phyloP scores from a whole-genome alignment of 1,284 basidiomycete species.

The Bjerkandera adusta region DNA sequence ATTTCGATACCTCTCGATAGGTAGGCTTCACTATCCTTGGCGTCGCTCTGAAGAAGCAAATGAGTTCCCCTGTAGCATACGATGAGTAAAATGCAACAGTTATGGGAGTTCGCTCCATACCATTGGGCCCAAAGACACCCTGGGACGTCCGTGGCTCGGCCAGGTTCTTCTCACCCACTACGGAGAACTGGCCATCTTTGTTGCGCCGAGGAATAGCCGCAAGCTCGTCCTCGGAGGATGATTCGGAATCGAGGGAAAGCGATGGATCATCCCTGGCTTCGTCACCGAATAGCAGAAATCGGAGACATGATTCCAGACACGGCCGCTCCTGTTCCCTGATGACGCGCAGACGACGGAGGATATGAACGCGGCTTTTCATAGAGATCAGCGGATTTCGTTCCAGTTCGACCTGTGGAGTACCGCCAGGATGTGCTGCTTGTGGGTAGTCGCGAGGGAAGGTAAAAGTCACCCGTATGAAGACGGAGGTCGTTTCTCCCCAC shows the following conservation, averaged over 20 bases:
- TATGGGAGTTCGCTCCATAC: slow-evolving; percentile 35
- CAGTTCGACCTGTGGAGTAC: slow-evolving; percentile 77
- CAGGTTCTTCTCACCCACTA: slow-evolving; percentile 69
- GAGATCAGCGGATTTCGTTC: slow-evolving; percentile 83
- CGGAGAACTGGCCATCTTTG: slow-evolving; percentile 48
- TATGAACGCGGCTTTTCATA: slow-evolving; percentile 70
- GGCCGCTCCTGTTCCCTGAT: slow-evolving; percentile 72
- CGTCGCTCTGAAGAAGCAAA: slow-evolving; percentile 82
- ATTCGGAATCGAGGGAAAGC: slow-evolving; percentile 49
- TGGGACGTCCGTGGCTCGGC: slow-evolving; percentile 80
- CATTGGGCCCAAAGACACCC: slow-evolving; percentile 84
- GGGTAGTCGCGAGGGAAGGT: slow-evolving; percentile 88
- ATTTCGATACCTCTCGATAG: slow-evolving; percentile 46
- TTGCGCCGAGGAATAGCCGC: slow-evolving; percentile 33
- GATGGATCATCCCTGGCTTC: slow-evolving; percentile 39
- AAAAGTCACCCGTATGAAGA: slow-evolving; percentile 89
- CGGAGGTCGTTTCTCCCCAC: slow-evolving; percentile 80
- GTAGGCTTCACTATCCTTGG: slow-evolving; percentile 65
- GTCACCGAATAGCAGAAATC: slow-evolving; percentile 74
- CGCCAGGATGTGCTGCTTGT: slow-evolving; percentile 51
- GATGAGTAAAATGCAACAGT: not conserved
- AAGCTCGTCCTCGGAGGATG: slow-evolving; percentile 44
- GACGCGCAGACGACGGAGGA: slow-evolving; percentile 71
- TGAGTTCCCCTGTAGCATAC: slow-evolving; percentile 62
- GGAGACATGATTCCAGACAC: slow-evolving; percentile 79